These are phyloP conservation scores for Castanea mollissima DNA, from an alignment of 306 rosid genomes.

Conservation along the genomic window DNA sequence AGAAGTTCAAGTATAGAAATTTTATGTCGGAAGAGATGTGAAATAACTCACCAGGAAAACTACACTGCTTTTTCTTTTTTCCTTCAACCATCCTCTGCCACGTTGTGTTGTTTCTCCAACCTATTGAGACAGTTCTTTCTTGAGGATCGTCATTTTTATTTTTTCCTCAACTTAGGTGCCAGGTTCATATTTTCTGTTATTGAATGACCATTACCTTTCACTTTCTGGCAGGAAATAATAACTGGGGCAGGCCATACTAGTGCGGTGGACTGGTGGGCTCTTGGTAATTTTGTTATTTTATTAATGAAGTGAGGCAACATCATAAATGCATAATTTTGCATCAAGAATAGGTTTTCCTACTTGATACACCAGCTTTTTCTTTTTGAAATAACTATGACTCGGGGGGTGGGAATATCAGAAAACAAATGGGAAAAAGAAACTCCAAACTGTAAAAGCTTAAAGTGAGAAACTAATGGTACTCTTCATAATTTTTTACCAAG, in stretches of 20 bases:
- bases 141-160: neutral
- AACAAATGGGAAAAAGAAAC: neutral
- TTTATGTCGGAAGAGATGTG: neutral
- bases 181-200: slow-evolving; percentile 17
- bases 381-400: neutral
- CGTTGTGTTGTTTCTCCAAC: neutral
- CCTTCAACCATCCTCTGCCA: neutral
- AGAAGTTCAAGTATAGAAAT: neutral
- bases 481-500: too few species aligned
- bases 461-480: neutral
- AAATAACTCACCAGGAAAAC: neutral
- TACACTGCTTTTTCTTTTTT: neutral
- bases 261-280: slow-evolving; percentile 99
- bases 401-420: too few species aligned
- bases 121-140: neutral
- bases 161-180: neutral
- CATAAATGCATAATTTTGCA: neutral
- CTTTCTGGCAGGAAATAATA: slow-evolving; percentile 78
- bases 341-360: neutral
- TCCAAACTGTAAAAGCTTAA: neutral
- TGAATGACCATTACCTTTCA: slow-evolving; percentile 16
- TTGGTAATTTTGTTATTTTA: slow-evolving; percentile 54
- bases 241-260: slow-evolving; percentile 93
- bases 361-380: neutral
- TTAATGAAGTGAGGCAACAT: slow-evolving; percentile 2